phyloP scores from a whole-genome alignment of 1,139 yeast species.

The Debaryomycetaceae sp. region DNA sequence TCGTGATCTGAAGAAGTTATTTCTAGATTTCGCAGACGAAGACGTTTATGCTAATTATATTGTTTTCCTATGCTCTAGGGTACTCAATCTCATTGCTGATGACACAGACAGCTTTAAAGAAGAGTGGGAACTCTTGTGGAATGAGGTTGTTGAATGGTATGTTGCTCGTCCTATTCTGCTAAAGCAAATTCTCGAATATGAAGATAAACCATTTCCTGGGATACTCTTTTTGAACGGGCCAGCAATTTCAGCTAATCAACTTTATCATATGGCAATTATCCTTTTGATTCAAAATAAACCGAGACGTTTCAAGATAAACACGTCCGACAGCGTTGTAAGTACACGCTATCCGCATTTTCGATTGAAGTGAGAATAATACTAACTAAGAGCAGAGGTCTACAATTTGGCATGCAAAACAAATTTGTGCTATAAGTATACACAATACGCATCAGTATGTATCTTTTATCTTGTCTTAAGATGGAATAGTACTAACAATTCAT shows the following conservation, averaged over 20 bases:
- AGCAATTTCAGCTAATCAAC: slow-evolving; percentile 34
- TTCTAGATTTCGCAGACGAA: slow-evolving; percentile 14
- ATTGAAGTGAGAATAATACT: background rate
- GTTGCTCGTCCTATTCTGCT: slow-evolving; percentile 25
- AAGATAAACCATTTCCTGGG: slow-evolving; percentile 30
- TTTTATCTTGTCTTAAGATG: background rate
- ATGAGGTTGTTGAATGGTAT: slow-evolving; percentile 32
- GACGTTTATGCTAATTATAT: slow-evolving; percentile 42
- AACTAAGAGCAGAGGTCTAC: slow-evolving; percentile 17
- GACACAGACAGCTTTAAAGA: slow-evolving; percentile 20
- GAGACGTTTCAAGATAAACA: slow-evolving; percentile 18
- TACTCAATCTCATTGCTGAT: slow-evolving; percentile 23
- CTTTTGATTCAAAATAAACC: slow-evolving; percentile 38
- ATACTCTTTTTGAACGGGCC: slow-evolving; percentile 33
- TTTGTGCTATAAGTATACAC: slow-evolving; percentile 34
- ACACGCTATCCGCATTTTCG: background rate
- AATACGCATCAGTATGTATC: slow-evolving; percentile 21
- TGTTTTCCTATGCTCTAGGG: slow-evolving; percentile 33
- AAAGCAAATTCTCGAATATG: slow-evolving; percentile 24
- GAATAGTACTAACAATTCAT: slow-evolving; percentile 1
- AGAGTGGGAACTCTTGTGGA: slow-evolving; percentile 35
- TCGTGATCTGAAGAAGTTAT: slow-evolving; percentile 18
- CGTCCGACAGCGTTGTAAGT: slow-evolving; percentile 4
- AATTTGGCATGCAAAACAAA: slow-evolving; percentile 40
- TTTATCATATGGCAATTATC: slow-evolving; percentile 38